Base-by-base conservation (phyloP, 371 early-diverging fungal species). In the Umbelopsis sp. region DNA sequence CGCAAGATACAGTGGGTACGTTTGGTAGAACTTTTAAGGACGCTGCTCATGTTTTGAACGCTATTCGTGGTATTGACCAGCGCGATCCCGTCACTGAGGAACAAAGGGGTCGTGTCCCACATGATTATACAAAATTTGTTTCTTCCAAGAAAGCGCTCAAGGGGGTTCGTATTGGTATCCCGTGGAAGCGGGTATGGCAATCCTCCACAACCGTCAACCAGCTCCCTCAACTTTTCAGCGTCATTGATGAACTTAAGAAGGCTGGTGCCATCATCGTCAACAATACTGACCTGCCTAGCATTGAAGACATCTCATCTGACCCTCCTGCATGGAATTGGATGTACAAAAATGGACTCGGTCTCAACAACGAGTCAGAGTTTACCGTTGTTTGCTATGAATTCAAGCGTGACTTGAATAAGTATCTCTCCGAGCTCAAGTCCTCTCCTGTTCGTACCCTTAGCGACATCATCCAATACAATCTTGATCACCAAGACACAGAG, bases 1-100 rank as follows among this genome's bases (percentile, higher is more conserved):
- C 71, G 46, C 79, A 76, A 63, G 79, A 79, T 63, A 68, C 72
- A 6, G 73, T 72, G 29, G 72, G 72, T 20, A 25, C 63, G 14
- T 63, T 71, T 46, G 72, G 63, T 20, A 67, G 65, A 63, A 67
- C 69, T n/a, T 51, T 71, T 29, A 62, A 41, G 48, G 72, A 67
- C 11, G 67, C 63, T 53, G 69, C 51, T 10, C 57, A 51, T 52
- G 63, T 68, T 9, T 50, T 68, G 12, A 63, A 64, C 45, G 69
- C 51, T 18, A 71, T 71, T 44, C 38, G 41, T n/a, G 72, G 72
- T 20, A 63, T 63, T 18, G 72, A 71, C 24, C n/a, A 45, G 6
- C 29, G 46, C 11, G 73, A 72, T 41, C 67, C 70, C 5, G 41
- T 62, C 10, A 65, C 69, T 5, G 16, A n/a, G 10, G n/a, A 45